Evolutionary conservation across 371 early-diverging fungal species (phyloP), one percentile per base, ranked within the genome.

Genomic region (Nematocida sp.): DNA sequence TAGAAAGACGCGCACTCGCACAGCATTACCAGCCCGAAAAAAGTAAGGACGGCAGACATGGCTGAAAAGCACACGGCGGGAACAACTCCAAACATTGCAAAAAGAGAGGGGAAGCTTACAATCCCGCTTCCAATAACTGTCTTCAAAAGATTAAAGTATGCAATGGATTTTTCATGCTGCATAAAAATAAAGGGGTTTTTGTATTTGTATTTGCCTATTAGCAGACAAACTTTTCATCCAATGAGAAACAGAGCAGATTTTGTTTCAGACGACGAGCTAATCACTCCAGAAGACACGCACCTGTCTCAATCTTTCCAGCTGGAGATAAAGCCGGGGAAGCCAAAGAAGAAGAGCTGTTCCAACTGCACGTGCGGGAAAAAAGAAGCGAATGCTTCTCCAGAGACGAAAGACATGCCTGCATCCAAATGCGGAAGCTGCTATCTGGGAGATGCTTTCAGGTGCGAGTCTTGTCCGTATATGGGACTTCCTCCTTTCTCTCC

Each of bases 401-500:
- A 50, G 40, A 58, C 15, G 19, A 53, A 52, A 36, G 27, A 7
- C 40, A 50, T 25, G 2, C 48, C 43, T 19, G 76, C 60, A 19
- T 66, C 76, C 82, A 56, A 81, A 19, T 87, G 86, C 79, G 86
- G 87, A 36, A 87, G 88, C 86, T 98, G 99, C 83, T 90, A 90
- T 64, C 83, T 95, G 36, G 99, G 99, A 15, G 99, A 98, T 86
- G 96, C 96, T 7, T 98, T 96, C 86, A 87, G 99, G 62, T 98
- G 99, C 84, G 85, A 88, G 8, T 88, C 89, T 29, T 98, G 99
- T 81, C 99, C 99, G 29, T 96, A 93, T 75, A 81, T 90, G 40
- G 99, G 99, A 51, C 90, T 94, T 89, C 99, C 99, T 29, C 91
- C 96, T 0, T 98, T 96, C 85, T 87, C 91, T 79, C 91, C 91